phyloP scores from a whole-genome alignment of 495 filamentous ascomycete species.

The Peziza echinospora region DNA sequence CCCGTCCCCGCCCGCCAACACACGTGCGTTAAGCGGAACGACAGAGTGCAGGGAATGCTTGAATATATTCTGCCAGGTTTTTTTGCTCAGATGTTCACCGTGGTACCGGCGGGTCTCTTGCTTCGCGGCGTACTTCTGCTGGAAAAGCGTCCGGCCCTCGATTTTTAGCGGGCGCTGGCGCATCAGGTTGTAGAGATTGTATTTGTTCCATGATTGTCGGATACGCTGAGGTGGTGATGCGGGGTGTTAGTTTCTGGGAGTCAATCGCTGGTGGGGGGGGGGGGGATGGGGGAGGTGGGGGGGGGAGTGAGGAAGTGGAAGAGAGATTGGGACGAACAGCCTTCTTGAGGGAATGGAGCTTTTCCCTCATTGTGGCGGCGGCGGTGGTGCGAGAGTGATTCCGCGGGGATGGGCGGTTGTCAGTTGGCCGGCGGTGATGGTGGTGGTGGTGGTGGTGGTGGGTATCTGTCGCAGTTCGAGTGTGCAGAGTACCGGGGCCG shows the following conservation, averaged over 20 bases:
- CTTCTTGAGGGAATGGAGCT: slow-evolving; percentile 41
- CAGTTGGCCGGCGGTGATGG: not conserved
- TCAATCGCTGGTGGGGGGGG: slow-evolving; percentile 11
- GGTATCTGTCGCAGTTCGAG: too few species aligned
- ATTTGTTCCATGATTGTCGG: slow-evolving; percentile 93
- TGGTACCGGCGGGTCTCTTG: slow-evolving; percentile 66
- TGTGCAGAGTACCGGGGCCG: too few species aligned
- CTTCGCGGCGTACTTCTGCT: slow-evolving; percentile 93
- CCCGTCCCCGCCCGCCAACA: slow-evolving; percentile 59
- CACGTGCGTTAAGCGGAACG: slow-evolving; percentile 56
- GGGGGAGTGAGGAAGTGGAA: not conserved
- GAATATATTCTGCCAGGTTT: slow-evolving; percentile 86
- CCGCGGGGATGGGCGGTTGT: not conserved
- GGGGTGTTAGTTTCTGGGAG: slow-evolving; percentile 2
- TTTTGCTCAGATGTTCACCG: slow-evolving; percentile 77
- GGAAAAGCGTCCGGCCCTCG: slow-evolving; percentile 52
- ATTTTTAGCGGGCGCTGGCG: slow-evolving; percentile 18
- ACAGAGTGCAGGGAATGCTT: slow-evolving; percentile 51
- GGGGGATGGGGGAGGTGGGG: not conserved
- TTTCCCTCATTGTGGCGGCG: slow-evolving; percentile 33
- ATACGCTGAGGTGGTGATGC: slow-evolving; percentile 41
- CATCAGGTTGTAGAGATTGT: slow-evolving; percentile 74
- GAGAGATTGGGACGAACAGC: slow-evolving; percentile 25
- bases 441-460: not conserved
- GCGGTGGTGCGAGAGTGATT: too few species aligned